These are phyloP conservation scores for Cladosporium sp. DNA, from an alignment of 2,329 filamentous ascomycete genomes.

Conservation along the genomic window DNA sequence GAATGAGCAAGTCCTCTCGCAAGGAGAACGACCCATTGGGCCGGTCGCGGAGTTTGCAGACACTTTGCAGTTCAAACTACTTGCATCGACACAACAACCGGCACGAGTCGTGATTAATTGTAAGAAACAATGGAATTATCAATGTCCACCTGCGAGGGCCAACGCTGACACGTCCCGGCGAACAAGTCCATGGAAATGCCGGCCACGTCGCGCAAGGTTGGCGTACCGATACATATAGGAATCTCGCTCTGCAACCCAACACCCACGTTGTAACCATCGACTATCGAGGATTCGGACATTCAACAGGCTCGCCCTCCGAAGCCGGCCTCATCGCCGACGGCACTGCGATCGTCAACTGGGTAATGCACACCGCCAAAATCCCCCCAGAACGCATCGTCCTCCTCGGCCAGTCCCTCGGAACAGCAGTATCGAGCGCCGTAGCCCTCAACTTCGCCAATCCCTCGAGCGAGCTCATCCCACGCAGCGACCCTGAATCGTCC, in stretches of 20 bases:
- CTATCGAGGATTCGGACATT: slow-evolving; percentile 82
- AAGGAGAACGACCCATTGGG: slow-evolving; percentile 44
- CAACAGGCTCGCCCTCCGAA: slow-evolving; percentile 74
- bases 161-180: background rate
- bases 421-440: slow-evolving; percentile 70
- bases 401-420: slow-evolving; percentile 82
- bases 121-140: slow-evolving; percentile 21
- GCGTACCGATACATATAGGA: slow-evolving; percentile 71
- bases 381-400: slow-evolving; percentile 68
- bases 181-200: slow-evolving; percentile 58
- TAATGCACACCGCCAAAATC: slow-evolving; percentile 58
- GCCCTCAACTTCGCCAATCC: slow-evolving; percentile 58
- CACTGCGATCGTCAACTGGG: slow-evolving; percentile 65
- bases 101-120: slow-evolving; percentile 52
- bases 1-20: slow-evolving; percentile 56
- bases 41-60: slow-evolving; percentile 39
- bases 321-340: slow-evolving; percentile 75
- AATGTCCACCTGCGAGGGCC: background rate
- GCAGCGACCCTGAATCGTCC: slow-evolving; percentile 13
- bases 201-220: slow-evolving; percentile 75
- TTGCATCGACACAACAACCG: slow-evolving; percentile 45
- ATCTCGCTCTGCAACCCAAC: slow-evolving; percentile 63
- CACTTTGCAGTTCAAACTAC: slow-evolving; percentile 45
- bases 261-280: slow-evolving; percentile 84
- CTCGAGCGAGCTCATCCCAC: background rate